Conservation (phyloP, 2,329 filamentous ascomycete genomes). For the Volutella citrinella region DNA sequence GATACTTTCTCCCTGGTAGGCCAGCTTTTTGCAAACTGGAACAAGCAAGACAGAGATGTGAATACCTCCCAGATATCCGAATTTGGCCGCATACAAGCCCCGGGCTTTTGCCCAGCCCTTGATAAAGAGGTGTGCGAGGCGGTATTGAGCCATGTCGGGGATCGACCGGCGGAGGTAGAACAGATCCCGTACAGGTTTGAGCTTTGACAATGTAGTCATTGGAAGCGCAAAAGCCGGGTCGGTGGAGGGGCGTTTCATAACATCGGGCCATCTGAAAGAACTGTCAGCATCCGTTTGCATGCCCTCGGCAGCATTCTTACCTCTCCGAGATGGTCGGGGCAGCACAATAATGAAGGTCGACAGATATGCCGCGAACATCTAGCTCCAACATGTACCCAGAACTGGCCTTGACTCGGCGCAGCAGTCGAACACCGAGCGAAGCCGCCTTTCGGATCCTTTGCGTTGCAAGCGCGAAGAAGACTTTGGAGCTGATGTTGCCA, state of each 20-base stretch:
- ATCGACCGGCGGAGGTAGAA: constrained; percentile 58
- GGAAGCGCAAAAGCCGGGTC: constrained; percentile 56
- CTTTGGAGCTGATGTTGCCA: constrained; percentile 56
- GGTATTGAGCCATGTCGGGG: constrained; percentile 57
- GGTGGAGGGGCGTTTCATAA: constrained; percentile 44
- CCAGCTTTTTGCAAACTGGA: constrained; percentile 55
- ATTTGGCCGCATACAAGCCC: constrained; percentile 63
- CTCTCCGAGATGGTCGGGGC: constrained; percentile 53
- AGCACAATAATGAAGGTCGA: constrained; percentile 66
- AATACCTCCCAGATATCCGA: constrained; percentile 63
- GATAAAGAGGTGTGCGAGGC: constrained; percentile 56
- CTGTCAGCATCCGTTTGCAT: neutral
- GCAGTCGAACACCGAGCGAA: constrained; percentile 42
- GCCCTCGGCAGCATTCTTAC: constrained; percentile 19
- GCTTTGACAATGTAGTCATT: constrained; percentile 53
- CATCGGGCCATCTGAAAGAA: constrained; percentile 40
- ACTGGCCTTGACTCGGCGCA: constrained; percentile 56
- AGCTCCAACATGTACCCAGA: constrained; percentile 65
- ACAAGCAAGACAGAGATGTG: constrained; percentile 62
- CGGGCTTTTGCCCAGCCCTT: constrained; percentile 60
- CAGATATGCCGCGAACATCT: constrained; percentile 52
- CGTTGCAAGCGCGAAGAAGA: constrained; percentile 58
- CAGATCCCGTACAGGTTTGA: constrained; percentile 63
- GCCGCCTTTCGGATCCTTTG: constrained; percentile 51
- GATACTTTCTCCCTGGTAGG: constrained; percentile 31